Base-by-base conservation (phyloP, 805 yeast species). In the Lipomyces spencermartinsiae region DNA sequence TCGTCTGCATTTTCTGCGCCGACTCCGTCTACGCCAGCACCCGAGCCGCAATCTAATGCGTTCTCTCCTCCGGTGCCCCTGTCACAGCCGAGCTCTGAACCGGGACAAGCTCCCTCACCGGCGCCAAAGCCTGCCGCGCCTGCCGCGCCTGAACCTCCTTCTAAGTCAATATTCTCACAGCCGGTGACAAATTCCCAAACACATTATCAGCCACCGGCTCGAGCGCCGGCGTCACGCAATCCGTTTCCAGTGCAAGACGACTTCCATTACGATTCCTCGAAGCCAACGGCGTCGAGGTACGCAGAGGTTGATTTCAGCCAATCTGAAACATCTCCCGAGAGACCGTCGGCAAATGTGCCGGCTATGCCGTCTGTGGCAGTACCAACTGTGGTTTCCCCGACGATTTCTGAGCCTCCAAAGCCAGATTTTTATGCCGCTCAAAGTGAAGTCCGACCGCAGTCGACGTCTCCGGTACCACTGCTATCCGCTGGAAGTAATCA, bases 1-100 rank as follows among this genome's bases (percentile, higher is more conserved):
- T 25, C 71, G 29, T 60, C 65, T n/a, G 62, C 71, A 22, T 16
- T 46, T 29, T 34, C 68, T 29, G 77, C 78, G 22, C 77, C 78
- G 29, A 79, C 80, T 5, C 80, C 77, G 35, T 76, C 60, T 82
- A 77, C 9, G 82, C 78, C n/a, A 22, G 22, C 67, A 9, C 63
- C 67, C n/a, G 67, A 39, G 19, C 71, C 72, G 31, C 71, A 75
- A 65, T 33, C 66, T 25, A 62, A 51, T 8, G 61, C 65, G 33
- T 64, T 71, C 25, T 46, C 71, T 29, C 71, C 76, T 12, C 43
- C 73, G 14, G 55, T 58, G 6, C 56, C 51, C 1, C 29, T 39
- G n/a, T 35, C 34, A 10, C 29, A 22, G 37, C 54, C 37, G 8
- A 25, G 16, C 56, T 31, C 12, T 16, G 14, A 25, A 19, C 3